Conservation (phyloP, 129 eudicot genomes). For the Sambucus nigra region DNA sequence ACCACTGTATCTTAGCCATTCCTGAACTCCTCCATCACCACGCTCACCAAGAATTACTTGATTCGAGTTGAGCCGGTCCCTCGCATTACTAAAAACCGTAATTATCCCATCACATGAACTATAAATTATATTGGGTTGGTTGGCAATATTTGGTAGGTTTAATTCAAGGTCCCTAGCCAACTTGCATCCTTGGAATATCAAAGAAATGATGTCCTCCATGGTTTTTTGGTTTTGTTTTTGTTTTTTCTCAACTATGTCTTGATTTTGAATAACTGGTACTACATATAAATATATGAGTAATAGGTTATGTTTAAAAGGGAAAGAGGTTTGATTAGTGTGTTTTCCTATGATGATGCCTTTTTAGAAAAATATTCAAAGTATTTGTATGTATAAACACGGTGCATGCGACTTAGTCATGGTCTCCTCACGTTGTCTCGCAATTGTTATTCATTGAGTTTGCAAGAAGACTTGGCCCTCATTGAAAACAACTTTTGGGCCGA, state of each 20-base stretch:
- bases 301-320: constrained; percentile 16
- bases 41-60: constrained; percentile 1
- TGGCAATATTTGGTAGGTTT: constrained; percentile 35
- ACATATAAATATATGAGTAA: neutral
- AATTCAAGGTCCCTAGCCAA: constrained; percentile 55
- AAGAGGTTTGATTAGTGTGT: constrained; percentile 29
- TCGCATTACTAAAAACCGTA: constrained; percentile 31
- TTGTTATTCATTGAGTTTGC: constrained; percentile 30
- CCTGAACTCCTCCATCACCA: constrained; percentile 33
- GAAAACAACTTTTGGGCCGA: constrained; percentile 16
- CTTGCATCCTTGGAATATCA: constrained; percentile 42
- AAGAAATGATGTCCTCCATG: constrained; percentile 48
- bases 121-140: constrained; percentile 37
- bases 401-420: constrained; percentile 46
- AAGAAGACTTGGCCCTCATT: constrained; percentile 43
- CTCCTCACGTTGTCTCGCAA: too few species aligned
- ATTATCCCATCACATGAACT: constrained; percentile 51
- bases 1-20: constrained; percentile 29
- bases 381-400: constrained; percentile 36
- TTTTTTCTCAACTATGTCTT: neutral
- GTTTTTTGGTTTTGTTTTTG: neutral
- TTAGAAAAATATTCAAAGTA: constrained; percentile 44
- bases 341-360: constrained; percentile 4
- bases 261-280: neutral
- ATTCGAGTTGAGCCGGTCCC: constrained; percentile 31